Evolutionary conservation across 1,139 yeast genomes (phyloP), one percentile per base, ranked within the genome.

Genomic region (Sugiyamaella neomexicana): DNA sequence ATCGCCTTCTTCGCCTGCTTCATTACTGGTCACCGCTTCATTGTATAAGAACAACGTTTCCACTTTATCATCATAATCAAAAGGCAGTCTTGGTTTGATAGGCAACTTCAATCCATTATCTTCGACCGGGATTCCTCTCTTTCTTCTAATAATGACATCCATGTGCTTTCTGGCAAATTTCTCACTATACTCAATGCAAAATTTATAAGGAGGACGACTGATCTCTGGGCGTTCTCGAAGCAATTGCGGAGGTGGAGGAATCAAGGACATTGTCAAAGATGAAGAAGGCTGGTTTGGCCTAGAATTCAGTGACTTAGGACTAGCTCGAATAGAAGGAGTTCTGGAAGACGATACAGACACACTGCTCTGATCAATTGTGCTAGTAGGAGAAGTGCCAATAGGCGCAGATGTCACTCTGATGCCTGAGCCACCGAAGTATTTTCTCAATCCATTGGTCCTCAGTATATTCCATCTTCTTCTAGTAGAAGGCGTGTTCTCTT

Each of bases 211-310:
- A 6, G 70, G 62, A 2, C 71, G 61, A 29, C 50, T 49, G 20
- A 67, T 60, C 39, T 65, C 68, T 2, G 70, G 70, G 2, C 63
- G 53, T 39, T 63, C 61, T 12, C 68, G 60, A 17, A 65, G 57
- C 39, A 67, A 52, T 45, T 64, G 68, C 4, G 69, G 68, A 17
- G 70, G 70, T 2, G 70, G 69, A 1, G 70, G 70, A 23, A 67
- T 62, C 42, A 65, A 46, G 5, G 64, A 55, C 61, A 62, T 64
- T 2, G 69, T 65, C 15, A 66, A 62, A 20, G 55, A 36, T 8
- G 49, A 20, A 16, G 41, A 15, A 6, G 40, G 39, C 3, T 34
- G 37, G n/a, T 27, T 46, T 15, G 27, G n/a, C 23, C 25, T 46
- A 1, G 49, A 36, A 3, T 15, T 9, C 10, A 47, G 23, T n/a